These are phyloP conservation scores for Incumbomyces delicatus DNA, from an alignment of 2,329 filamentous ascomycete species.

Conservation along the genomic window DNA sequence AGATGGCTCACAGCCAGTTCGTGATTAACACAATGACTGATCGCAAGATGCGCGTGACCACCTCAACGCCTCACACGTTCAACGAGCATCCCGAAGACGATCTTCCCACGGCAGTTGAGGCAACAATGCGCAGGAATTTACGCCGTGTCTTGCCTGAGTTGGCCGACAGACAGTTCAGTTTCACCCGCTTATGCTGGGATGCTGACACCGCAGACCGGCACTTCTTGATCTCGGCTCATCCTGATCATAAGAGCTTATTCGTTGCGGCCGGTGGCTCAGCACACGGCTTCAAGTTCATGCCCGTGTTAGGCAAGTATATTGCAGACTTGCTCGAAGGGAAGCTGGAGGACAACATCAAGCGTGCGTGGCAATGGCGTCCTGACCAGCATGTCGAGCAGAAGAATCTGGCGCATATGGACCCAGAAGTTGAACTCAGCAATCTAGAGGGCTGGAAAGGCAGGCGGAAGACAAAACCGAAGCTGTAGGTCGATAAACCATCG, in stretches of 20 bases:
- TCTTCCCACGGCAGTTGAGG: slow-evolving; percentile 35
- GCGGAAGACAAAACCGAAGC: too few species aligned
- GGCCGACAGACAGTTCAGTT: slow-evolving; percentile 37
- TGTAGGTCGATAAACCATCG: too few species aligned
- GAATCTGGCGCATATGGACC: slow-evolving; percentile 21
- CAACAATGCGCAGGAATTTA: slow-evolving; percentile 38
- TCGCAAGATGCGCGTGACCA: background rate
- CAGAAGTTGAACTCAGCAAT: slow-evolving; percentile 18
- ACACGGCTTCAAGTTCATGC: slow-evolving; percentile 45
- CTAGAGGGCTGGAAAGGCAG: slow-evolving; percentile 8
- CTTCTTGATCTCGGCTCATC: slow-evolving; percentile 43
- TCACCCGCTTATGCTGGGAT: slow-evolving; percentile 48
- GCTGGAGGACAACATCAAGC: slow-evolving; percentile 25
- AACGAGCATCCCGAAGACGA: background rate
- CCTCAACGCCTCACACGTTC: slow-evolving; percentile 8
- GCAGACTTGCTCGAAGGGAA: slow-evolving; percentile 38
- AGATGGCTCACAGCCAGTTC: slow-evolving; percentile 9
- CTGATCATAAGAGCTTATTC: slow-evolving; percentile 32
- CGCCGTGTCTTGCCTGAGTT: slow-evolving; percentile 44
- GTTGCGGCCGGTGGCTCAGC: slow-evolving; percentile 44
- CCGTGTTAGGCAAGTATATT: slow-evolving; percentile 41
- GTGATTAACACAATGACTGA: slow-evolving; percentile 3
- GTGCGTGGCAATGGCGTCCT: slow-evolving; percentile 4
- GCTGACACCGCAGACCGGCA: slow-evolving; percentile 45
- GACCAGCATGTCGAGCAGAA: slow-evolving; percentile 11